Conservation (phyloP, 345 rosid species). For the Ceriops tagal region DNA sequence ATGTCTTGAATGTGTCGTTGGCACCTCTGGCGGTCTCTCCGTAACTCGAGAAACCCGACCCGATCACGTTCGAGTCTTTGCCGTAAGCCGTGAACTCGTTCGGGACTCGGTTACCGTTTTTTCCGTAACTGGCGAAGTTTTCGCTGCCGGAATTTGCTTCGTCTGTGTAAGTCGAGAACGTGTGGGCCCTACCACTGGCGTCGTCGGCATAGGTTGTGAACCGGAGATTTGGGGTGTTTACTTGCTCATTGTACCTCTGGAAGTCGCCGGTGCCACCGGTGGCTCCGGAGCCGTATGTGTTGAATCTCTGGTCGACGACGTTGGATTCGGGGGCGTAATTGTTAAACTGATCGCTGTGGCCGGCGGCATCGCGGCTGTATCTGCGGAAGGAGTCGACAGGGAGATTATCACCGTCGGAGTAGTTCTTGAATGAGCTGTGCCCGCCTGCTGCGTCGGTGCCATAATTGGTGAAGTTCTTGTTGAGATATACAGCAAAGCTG, state of each 20-base stretch:
- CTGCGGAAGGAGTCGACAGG: constrained; percentile 51
- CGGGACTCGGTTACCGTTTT: constrained; percentile 50
- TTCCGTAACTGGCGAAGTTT: constrained; percentile 54
- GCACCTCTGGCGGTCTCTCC: constrained; percentile 51
- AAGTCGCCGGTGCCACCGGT: constrained; percentile 62
- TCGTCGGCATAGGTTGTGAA: constrained; percentile 59
- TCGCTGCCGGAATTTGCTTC: constrained; percentile 47
- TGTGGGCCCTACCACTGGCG: constrained; percentile 38
- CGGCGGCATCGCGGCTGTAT: constrained; percentile 45
- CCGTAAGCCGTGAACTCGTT: constrained; percentile 52
- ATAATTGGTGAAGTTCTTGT: constrained; percentile 77
- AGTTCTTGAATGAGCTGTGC: constrained; percentile 43
- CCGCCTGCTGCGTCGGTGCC: constrained; percentile 44
- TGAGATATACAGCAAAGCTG: constrained; percentile 47
- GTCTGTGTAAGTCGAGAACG: constrained; percentile 44
- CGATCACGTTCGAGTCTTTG: constrained; percentile 39
- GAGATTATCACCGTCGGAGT: constrained; percentile 38
- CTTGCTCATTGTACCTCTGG: constrained; percentile 42
- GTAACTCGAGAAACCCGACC: constrained; percentile 54
- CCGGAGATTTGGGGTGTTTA: constrained; percentile 48
- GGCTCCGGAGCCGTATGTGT: constrained; percentile 56
- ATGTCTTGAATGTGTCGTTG: constrained; percentile 55
- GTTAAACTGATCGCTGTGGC: constrained; percentile 42
- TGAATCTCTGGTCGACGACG: constrained; percentile 55
- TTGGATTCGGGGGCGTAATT: constrained; percentile 40